Evolutionary conservation across 1,139 yeast species (phyloP), one percentile per base, ranked within the genome.

Genomic region (Arxiozyma slooffiae): DNA sequence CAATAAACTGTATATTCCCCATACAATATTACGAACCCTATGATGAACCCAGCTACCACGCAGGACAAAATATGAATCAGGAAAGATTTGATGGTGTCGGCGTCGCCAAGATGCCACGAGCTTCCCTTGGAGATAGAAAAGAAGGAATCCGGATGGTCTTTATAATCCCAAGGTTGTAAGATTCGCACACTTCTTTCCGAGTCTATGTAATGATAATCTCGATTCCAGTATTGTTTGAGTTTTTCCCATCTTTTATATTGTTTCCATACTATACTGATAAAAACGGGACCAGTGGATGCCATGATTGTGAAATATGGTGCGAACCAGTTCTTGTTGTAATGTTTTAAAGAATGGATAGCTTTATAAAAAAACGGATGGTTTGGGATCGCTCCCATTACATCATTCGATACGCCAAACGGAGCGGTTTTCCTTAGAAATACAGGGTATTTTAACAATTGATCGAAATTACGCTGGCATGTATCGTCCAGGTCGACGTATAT

Each of bases 241-340:
- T 80, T 78, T 1, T 82, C 82, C 87, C 88, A 83, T 58, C 96
- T 75, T 68, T 83, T 84, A 69, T 86, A 88, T 62, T 83, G 88
- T 67, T 86, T 85, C 92, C 95, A 85, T 58, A 89, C 76, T 43
- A 87, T 90, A 20, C 94, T 83, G 47, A 90, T 73, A 63, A 87
- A 88, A 53, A 90, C 71, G 0, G 97, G 97, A 6, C 97, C 97
- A 0, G 97, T 90, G n/a, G 95, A 82, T 62, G 80, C 85, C 97
- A 89, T 89, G 66, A 89, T 88, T 41, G 97, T 89, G 55, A 89
- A 73, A 69, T 89, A 89, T n/a, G 97, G 96, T 34, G 87, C 80
- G 44, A 82, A 67, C 86, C 92, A 85, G 65, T 83, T 83, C 54
- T 75, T 73, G 60, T 84, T 76, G 67, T 85, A 88, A 48, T 69